Evolutionary conservation across 176 grass and related monocot genomes (phyloP).

Genomic region (Elaeis guineensis): DNA sequence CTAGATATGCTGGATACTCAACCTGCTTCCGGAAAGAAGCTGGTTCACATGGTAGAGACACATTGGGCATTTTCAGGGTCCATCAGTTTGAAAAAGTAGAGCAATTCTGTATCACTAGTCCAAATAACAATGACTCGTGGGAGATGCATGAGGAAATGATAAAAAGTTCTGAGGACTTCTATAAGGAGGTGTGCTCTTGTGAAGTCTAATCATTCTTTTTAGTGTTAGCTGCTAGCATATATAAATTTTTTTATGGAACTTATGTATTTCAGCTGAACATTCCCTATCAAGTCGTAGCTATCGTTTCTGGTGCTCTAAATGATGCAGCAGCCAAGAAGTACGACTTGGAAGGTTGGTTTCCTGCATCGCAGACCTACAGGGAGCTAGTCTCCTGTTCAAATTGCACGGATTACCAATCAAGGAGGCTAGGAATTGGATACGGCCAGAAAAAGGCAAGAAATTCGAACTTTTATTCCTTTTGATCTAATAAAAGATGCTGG

Average conservation of each 20-base stretch:
- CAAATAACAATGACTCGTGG: slow-evolving; percentile 74
- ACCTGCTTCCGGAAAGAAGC: slow-evolving; percentile 96
- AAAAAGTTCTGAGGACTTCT: slow-evolving; percentile 88
- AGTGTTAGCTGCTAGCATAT: neutral
- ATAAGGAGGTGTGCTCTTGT: slow-evolving; percentile 34
- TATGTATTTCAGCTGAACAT: slow-evolving; percentile 52
- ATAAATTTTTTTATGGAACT: slow-evolving; percentile 6
- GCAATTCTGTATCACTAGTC: slow-evolving; percentile 79
- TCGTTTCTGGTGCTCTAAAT: slow-evolving; percentile 90
- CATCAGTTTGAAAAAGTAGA: slow-evolving; percentile 98
- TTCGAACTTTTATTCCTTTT: neutral
- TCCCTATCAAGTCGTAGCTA: slow-evolving; percentile 83
- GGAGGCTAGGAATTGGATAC: slow-evolving; percentile 82
- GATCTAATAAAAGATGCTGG: no score
- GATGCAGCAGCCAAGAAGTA: slow-evolving; percentile 95
- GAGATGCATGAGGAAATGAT: slow-evolving; percentile 79
- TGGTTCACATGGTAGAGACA: slow-evolving; percentile 89
- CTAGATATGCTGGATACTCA: slow-evolving; percentile 89
- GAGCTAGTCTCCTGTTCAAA: slow-evolving; percentile 95
- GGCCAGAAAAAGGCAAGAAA: slow-evolving; percentile 78
- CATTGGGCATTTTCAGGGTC: slow-evolving; percentile 86
- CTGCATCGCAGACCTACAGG: slow-evolving; percentile 80
- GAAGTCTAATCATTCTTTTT: neutral
- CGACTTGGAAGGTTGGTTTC: slow-evolving; percentile 96
- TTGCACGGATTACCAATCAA: slow-evolving; percentile 90